Conservation (phyloP, 2,329 filamentous ascomycete species). For the Venturia effusa region DNA sequence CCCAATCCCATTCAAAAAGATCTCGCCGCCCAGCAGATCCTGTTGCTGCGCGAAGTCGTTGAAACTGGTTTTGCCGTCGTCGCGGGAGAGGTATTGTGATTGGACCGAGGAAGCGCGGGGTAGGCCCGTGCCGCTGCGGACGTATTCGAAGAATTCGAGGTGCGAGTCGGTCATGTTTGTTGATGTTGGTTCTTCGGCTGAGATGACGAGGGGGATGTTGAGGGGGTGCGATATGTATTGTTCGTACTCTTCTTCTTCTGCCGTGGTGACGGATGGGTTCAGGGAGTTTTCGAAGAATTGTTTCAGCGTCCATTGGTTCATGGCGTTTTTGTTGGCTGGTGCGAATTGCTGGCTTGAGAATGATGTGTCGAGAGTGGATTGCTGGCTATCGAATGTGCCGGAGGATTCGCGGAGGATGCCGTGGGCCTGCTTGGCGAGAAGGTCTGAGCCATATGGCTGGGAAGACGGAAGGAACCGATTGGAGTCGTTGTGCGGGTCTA, state of each 20-base stretch:
- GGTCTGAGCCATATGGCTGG: conserved; percentile 21
- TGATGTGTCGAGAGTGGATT: conserved; percentile 7
- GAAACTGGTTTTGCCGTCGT: background rate
- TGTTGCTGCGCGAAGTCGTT: background rate
- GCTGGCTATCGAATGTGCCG: background rate
- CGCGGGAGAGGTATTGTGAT: background rate
- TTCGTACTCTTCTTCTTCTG: conserved; percentile 76
- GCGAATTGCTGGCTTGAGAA: conserved; percentile 19
- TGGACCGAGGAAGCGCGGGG: background rate
- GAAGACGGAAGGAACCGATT: conserved; percentile 23
- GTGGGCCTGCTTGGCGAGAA: conserved; percentile 22
- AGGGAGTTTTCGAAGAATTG: conserved; percentile 78
- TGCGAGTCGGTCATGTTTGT: conserved; percentile 35
- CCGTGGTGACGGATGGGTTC: conserved; percentile 66
- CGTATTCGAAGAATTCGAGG: conserved; percentile 69
- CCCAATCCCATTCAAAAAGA: conserved; percentile 6
- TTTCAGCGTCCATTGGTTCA: conserved; percentile 79
- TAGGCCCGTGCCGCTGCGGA: conserved; percentile 37
- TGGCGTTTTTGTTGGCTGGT: conserved; percentile 65
- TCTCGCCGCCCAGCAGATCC: conserved; percentile 15
- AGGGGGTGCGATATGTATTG: conserved; percentile 84
- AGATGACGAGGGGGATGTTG: conserved; percentile 72
- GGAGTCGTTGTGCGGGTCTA: conserved; percentile 44
- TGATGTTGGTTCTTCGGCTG: conserved; percentile 48
- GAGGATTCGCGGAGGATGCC: conserved; percentile 30